phyloP scores from a whole-genome alignment of 768 basidiomycete genomes.

The Lactarius vividus region DNA sequence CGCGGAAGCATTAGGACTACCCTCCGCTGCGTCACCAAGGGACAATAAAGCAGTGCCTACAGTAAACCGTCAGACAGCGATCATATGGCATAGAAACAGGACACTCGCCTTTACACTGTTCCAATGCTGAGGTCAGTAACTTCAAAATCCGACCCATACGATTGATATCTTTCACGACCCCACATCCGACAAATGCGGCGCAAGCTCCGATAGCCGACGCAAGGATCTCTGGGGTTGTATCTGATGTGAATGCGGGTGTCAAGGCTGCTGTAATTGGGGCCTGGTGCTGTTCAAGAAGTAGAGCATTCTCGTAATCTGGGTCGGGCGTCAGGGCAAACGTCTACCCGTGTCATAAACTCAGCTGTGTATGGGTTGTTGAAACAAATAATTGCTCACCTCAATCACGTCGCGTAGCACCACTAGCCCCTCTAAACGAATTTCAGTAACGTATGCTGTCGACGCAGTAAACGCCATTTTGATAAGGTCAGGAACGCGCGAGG shows the following conservation, averaged over 20 bases:
- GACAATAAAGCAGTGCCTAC: conserved; percentile 80
- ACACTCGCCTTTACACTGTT: conserved; percentile 78
- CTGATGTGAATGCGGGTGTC: conserved; percentile 93
- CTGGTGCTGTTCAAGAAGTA: conserved; percentile 95
- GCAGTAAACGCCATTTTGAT: conserved; percentile 99
- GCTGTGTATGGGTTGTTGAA: neutral
- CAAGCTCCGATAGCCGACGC: conserved; percentile 91
- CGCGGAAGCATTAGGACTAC: conserved; percentile 91
- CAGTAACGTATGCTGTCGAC: conserved; percentile 92
- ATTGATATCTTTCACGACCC: conserved; percentile 84
- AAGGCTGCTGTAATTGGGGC: conserved; percentile 97
- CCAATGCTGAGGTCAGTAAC: conserved; percentile 80
- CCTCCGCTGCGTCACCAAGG: conserved; percentile 80
- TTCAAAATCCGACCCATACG: conserved; percentile 95
- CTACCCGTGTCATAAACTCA: conserved; percentile 41
- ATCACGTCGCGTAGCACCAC: conserved; percentile 90
- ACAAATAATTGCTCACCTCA: conserved; percentile 52
- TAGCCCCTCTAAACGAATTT: conserved; percentile 89
- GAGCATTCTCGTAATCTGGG: conserved; percentile 86
- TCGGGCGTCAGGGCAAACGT: conserved; percentile 85
- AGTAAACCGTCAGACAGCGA: conserved; percentile 7
- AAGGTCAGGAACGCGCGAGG: conserved; percentile 84
- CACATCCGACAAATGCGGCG: conserved; percentile 92
- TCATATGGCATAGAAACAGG: neutral
- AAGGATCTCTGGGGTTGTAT: conserved; percentile 93